phyloP scores from a whole-genome alignment of 139 green algal genomes.

The Pleodorina starrii region DNA sequence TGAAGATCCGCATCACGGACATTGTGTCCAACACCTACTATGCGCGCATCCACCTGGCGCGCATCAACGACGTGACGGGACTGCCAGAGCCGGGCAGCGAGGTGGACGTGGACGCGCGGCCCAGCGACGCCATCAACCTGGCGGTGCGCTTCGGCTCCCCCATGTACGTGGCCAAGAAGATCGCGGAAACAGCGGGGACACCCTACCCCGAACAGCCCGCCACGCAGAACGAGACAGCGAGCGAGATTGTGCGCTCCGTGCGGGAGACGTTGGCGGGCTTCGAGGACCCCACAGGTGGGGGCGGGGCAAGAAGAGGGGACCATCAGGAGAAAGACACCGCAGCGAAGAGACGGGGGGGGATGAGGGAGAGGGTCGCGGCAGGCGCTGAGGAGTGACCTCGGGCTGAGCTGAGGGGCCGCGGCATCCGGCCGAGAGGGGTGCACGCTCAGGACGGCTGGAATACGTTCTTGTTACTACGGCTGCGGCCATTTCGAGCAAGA shows the following conservation, averaged over 20 bases:
- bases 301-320: too few relatives aligned
- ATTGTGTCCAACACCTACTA: constrained; percentile 78
- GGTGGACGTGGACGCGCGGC: constrained; percentile 83
- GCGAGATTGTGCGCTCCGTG: constrained; percentile 77
- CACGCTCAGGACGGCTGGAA: too few relatives aligned
- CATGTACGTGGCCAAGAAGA: constrained; percentile 82
- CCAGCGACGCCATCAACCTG: constrained; percentile 89
- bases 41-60: constrained; percentile 65
- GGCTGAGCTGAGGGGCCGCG: too few relatives aligned
- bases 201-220: constrained; percentile 13
- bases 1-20: constrained; percentile 72
- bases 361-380: too few relatives aligned
- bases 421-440: too few relatives aligned
- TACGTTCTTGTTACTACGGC: too few relatives aligned
- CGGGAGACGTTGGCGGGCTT: constrained; percentile 77
- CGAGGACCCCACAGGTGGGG: constrained; percentile 77
- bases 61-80: constrained; percentile 40
- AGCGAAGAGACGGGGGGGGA: too few relatives aligned
- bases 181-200: constrained; percentile 54
- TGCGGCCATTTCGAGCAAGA: too few relatives aligned
- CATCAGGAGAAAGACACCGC: too few relatives aligned
- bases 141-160: constrained; percentile 82
- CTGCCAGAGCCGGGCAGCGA: constrained; percentile 33
- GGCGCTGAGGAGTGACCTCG: too few relatives aligned
- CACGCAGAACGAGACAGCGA: neutral